These are phyloP conservation scores for Luffa acutangula DNA, from an alignment of 306 rosid species.

Conservation along the genomic window DNA sequence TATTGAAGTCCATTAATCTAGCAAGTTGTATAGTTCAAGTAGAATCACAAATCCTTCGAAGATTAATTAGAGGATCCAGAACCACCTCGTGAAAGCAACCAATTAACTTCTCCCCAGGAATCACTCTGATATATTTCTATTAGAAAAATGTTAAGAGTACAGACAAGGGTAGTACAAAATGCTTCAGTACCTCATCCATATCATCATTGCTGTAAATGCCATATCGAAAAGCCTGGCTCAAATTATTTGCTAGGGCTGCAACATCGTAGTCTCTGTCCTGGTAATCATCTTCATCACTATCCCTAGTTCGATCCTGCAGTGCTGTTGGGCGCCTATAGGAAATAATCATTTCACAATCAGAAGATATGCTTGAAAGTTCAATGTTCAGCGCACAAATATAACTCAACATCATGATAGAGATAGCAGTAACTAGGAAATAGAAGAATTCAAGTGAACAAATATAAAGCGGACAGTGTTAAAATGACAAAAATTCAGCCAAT, in stretches of 20 bases:
- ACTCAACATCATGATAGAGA: not conserved
- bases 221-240: slow-evolving; percentile 93
- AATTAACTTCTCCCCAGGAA: not conserved
- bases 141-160: not conserved
- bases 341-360: slow-evolving; percentile 15
- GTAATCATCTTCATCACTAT: slow-evolving; percentile 93
- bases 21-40: not conserved
- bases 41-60: not conserved
- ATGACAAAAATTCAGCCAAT: not conserved
- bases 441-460: not conserved
- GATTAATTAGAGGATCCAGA: not conserved
- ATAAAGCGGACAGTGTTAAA: not conserved
- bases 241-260: slow-evolving; percentile 90
- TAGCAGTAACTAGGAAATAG: not conserved
- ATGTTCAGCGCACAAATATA: not conserved
- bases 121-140: not conserved
- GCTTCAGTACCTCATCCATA: slow-evolving; percentile 60
- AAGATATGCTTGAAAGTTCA: not conserved
- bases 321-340: slow-evolving; percentile 86
- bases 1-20: not conserved
- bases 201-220: slow-evolving; percentile 83
- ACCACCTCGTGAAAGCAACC: not conserved
- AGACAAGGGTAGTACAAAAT: not conserved
- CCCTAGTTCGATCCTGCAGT: slow-evolving; percentile 82
- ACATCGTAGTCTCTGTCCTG: slow-evolving; percentile 97